A percentile compares a stretch with the other conserved stretches of the same genome.
Conservation (phyloP, 495 filamentous ascomycete species). For the Amphirosellinia nigrospora region DNA sequence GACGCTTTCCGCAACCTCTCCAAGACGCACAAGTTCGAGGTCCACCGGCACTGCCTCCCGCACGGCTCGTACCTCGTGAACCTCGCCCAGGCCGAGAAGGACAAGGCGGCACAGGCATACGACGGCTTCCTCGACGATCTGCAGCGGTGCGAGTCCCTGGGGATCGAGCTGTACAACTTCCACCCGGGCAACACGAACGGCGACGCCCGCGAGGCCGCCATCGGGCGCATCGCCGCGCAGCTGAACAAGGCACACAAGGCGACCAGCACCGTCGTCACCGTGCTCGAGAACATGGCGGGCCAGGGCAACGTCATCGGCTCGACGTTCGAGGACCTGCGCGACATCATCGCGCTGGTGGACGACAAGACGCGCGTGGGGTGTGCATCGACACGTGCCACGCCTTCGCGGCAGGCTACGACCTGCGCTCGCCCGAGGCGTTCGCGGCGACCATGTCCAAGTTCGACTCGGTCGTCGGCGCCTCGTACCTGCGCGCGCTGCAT, state of each 20-base stretch:
- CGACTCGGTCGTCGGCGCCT: constrained; percentile 75
- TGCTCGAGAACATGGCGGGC: constrained; percentile 96
- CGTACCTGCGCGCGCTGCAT: constrained; percentile 85
- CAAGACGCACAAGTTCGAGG: constrained; percentile 74
- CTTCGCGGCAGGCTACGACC: constrained; percentile 91
- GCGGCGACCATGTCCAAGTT: constrained; percentile 74
- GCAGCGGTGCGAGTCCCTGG: constrained; percentile 82
- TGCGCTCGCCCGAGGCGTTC: constrained; percentile 77
- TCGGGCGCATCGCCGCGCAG: constrained; percentile 75
- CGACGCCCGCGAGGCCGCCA: constrained; percentile 67
- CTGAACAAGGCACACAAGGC: constrained; percentile 80
- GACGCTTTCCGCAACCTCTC: constrained; percentile 71
- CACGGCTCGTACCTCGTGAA: constrained; percentile 98
- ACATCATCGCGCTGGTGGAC: constrained; percentile 78
- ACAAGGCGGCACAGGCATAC: constrained; percentile 87
- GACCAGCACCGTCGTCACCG: constrained; percentile 75
- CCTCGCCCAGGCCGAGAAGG: constrained; percentile 79
- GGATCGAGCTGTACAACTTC: constrained; percentile 94
- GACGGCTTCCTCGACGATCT: constrained; percentile 87
- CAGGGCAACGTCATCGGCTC: constrained; percentile 85
- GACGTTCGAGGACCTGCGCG: constrained; percentile 81
- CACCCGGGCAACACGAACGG: constrained; percentile 85
- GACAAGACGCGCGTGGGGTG: constrained; percentile 87
- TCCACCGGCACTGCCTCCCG: constrained; percentile 73
- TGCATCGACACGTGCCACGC: constrained; percentile 97